Evolutionary conservation across 2,329 filamentous ascomycete species (phyloP).

Genomic region (Incumbomyces lentus): DNA sequence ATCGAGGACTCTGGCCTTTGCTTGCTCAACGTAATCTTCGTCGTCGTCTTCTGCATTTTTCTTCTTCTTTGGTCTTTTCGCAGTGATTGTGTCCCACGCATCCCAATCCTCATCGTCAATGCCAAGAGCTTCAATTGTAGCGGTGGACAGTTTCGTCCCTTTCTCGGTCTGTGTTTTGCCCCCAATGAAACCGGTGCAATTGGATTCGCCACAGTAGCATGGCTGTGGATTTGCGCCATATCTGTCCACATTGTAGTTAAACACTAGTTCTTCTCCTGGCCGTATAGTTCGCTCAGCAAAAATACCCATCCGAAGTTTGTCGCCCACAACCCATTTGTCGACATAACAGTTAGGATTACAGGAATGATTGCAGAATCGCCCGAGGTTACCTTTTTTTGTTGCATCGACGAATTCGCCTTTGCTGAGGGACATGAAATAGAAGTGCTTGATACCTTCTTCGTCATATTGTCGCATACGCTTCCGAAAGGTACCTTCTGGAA

Average conservation of each 20-base stretch:
- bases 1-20: conserved; percentile 67
- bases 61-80: conserved; percentile 88
- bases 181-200: conserved; percentile 92
- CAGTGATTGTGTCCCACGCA: conserved; percentile 64
- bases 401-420: conserved; percentile 96
- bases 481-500: conserved; percentile 82
- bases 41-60: conserved; percentile 88
- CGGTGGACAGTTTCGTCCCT: conserved; percentile 78
- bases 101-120: conserved; percentile 92
- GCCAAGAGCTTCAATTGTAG: conserved; percentile 87
- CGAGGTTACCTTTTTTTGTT: conserved; percentile 90
- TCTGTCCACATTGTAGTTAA: conserved; percentile 98
- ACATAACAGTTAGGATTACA: conserved; percentile 99
- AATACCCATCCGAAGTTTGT: conserved; percentile 97
- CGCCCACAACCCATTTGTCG: conserved; percentile 97
- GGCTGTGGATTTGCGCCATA: conserved; percentile 95
- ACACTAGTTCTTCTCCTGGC: conserved; percentile 87
- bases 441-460: conserved; percentile 93
- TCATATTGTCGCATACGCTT: conserved; percentile 89
- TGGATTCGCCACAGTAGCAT: conserved; percentile 89
- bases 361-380: conserved; percentile 96
- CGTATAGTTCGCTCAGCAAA: conserved; percentile 79
- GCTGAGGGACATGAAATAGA: conserved; percentile 98
- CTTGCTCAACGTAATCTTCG: conserved; percentile 87
- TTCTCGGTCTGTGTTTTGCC: conserved; percentile 96